Base-by-base conservation (phyloP, 2,329 filamentous ascomycete genomes). In the Pseudocercospora fuligena region DNA sequence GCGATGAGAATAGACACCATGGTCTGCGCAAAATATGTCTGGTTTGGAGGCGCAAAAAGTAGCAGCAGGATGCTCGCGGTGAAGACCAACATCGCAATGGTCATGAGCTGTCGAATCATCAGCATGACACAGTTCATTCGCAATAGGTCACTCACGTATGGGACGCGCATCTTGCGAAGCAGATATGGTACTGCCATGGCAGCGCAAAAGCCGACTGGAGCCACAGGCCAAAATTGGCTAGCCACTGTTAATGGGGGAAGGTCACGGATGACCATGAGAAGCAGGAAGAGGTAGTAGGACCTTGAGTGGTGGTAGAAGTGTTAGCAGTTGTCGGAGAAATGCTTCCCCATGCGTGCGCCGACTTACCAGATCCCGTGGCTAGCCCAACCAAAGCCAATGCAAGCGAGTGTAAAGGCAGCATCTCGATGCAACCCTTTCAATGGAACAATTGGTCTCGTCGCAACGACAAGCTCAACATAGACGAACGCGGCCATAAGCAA, bases 21-120 rank as follows among this genome's bases (percentile, higher is more conserved):
- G 0, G 84, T 81, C 68, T 89, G 85, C n/a, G 80, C 80, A 89
- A 89, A 91, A 77, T 91, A 91, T 0, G 78, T 83, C 75, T 90
- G 87, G 5, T 82, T 70, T 0, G 83, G 78, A 0, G 88, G 86
- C 1, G 83, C 71, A 81, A 2, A 78, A 82, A 5, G 78, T 78
- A 5, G 80, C 64, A 19, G 83, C 68, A 82, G 68, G 14, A 72
- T 77, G 6, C 82, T 82, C 7, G 78, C 58, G 2, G 78, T 76
- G 70, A 84, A 84, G 0, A 79, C 78, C 2, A 70, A 65, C 73
- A 80, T 75, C 0, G 77, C 74, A 21, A 78, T 69, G 8, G 73
- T 67, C 75, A 80, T 78, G 16, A 80, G 71, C 75, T 5, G 74
- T 12, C 31, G 11, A 33, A 3, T 33, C 73, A 2, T 81, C 70